A percentile compares a stretch with the other conserved stretches of the same genome.
phyloP scores from a whole-genome alignment of 2,329 filamentous ascomycete genomes.

The Bipolaris zeicola region DNA sequence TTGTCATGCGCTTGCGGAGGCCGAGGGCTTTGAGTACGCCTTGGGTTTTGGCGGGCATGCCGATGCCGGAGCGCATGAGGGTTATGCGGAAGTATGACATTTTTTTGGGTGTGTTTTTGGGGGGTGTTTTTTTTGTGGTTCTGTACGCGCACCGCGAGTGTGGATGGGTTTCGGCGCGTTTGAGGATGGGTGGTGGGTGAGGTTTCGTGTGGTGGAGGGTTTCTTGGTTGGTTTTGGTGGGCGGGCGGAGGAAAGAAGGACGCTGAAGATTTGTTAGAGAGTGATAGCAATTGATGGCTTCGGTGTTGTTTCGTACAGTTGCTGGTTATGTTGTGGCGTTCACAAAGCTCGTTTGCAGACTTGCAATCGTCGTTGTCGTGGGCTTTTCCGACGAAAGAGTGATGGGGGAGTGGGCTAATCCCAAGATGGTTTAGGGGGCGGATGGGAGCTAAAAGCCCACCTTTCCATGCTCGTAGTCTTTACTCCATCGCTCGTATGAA shows the following conservation, averaged over 20 bases:
- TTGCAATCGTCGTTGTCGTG: neutral
- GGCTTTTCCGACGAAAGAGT: conserved; percentile 20
- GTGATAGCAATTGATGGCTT: too few relatives aligned
- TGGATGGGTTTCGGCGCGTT: conserved; percentile 4
- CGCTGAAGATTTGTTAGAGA: neutral
- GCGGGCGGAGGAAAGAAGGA: neutral
- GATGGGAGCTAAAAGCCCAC: conserved; percentile 1
- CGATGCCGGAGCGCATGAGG: conserved; percentile 86
- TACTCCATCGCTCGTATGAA: conserved; percentile 4
- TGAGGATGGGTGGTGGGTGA: conserved; percentile 1
- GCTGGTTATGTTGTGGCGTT: conserved; percentile 3
- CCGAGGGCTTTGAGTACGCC: conserved; percentile 85
- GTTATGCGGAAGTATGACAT: conserved; percentile 92
- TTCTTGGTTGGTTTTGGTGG: neutral
- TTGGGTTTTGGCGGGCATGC: conserved; percentile 75
- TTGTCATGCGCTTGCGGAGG: conserved; percentile 80
- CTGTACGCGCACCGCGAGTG: too few relatives aligned
- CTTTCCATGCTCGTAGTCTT: conserved; percentile 17
- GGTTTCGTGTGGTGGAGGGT: neutral
- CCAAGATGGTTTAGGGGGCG: conserved; percentile 13
- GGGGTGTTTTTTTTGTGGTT: too few relatives aligned
- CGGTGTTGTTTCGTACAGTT: neutral
- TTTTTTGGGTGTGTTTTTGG: neutral
- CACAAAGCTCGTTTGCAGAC: conserved; percentile 4
- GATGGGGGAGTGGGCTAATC: conserved; percentile 16